Conservation (phyloP, 176 grass and related monocot genomes). For the Avena insularis region DNA sequence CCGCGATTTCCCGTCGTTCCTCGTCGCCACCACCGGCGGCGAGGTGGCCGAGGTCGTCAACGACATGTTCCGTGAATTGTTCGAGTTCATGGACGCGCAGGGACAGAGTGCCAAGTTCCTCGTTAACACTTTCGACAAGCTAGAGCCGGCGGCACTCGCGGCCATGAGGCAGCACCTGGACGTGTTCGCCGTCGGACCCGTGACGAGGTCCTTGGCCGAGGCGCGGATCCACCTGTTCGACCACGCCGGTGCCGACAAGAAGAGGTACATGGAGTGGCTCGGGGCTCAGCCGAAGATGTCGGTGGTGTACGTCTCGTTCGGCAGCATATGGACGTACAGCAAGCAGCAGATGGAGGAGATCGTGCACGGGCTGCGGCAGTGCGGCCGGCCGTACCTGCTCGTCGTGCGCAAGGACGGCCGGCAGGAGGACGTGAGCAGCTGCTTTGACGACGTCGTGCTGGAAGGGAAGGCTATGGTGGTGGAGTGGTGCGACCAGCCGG, state of each 20-base stretch:
- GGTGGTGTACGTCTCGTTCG: conserved; percentile 71
- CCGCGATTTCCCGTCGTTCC: too few species aligned
- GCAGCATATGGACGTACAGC: conserved; percentile 49
- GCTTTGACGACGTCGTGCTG: background rate
- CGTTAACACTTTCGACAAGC: too few species aligned
- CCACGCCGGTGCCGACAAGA: background rate
- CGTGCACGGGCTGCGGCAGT: conserved; percentile 2
- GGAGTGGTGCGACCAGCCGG: conserved; percentile 65
- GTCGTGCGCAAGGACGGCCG: conserved; percentile 49
- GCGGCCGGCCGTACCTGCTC: conserved; percentile 48
- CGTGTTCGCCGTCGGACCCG: too few species aligned
- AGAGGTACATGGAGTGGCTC: conserved; percentile 63
- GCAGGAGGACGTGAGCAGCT: conserved; percentile 10
- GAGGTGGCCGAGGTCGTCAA: too few species aligned
- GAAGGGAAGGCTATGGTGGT: conserved; percentile 49
- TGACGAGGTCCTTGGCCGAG: background rate
- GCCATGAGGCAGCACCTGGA: too few species aligned
- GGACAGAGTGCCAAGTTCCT: too few species aligned
- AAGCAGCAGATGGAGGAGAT: conserved; percentile 60
- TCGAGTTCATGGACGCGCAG: too few species aligned
- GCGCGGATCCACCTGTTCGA: conserved; percentile 3
- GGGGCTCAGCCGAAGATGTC: conserved; percentile 36
- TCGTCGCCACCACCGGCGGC: too few species aligned
- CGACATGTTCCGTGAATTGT: too few species aligned
- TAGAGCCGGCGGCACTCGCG: too few species aligned